phyloP scores from a whole-genome alignment of 257 asterid genomes.

The Solanum ossicruentum region DNA sequence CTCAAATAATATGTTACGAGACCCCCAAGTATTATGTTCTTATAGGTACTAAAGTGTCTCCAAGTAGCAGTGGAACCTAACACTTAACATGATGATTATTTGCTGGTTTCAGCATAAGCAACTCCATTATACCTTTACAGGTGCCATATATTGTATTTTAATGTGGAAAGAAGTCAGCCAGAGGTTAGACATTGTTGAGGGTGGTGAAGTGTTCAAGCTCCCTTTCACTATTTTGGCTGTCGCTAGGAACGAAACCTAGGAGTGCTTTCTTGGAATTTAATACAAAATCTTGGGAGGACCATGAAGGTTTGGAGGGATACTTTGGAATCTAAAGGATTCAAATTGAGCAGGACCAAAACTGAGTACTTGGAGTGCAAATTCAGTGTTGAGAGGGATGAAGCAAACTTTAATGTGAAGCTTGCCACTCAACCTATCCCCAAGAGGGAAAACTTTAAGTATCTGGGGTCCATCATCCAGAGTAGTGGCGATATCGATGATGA shows the following conservation, averaged over 20 bases:
- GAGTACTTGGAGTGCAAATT: too few species aligned
- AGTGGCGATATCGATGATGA: too few species aligned
- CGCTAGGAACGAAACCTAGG: neutral
- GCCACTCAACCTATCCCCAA: too few species aligned
- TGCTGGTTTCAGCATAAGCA: neutral
- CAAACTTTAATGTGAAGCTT: too few species aligned
- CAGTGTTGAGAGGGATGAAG: too few species aligned
- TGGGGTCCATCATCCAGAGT: too few species aligned
- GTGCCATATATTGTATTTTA: neutral
- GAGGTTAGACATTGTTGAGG: neutral
- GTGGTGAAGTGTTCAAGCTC: neutral
- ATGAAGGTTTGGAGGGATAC: neutral
- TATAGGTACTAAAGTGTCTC: neutral
- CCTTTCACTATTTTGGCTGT: neutral
- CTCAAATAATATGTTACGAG: neutral
- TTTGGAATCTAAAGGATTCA: too few species aligned
- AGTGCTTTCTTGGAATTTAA: neutral
- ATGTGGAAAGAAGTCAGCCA: neutral
- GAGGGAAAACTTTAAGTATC: too few species aligned
- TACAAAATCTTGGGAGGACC: neutral
- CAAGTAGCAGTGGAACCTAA: neutral
- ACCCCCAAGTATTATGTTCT: neutral
- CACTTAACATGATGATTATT: neutral
- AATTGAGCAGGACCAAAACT: too few species aligned
- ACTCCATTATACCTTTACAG: neutral